These are phyloP conservation scores for Zostera marina DNA, from an alignment of 116 monocot species.

Conservation along the genomic window DNA sequence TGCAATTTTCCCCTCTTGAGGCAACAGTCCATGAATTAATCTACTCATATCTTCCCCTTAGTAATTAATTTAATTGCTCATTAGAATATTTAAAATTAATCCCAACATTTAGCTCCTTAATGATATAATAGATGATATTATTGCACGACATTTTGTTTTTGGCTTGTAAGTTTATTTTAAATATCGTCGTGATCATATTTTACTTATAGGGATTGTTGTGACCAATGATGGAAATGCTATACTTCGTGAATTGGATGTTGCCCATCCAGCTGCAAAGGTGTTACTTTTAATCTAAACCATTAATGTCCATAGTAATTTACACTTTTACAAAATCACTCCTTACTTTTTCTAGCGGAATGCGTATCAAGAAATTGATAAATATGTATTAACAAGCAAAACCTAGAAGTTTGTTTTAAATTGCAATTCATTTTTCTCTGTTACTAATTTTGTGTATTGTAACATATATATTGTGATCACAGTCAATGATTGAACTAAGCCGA, in stretches of 20 bases:
- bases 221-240: constrained; percentile 99
- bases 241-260: constrained; percentile 83
- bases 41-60: too few relatives aligned
- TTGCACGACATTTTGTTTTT: background rate
- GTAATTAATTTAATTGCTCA: too few relatives aligned
- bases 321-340: too few relatives aligned
- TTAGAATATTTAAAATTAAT: too few relatives aligned
- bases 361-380: too few relatives aligned
- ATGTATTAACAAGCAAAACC: background rate
- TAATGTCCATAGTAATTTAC: background rate
- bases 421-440: background rate
- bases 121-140: background rate
- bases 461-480: constrained; percentile 19
- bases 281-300: background rate
- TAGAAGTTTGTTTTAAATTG: background rate
- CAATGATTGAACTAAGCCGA: constrained; percentile 94
- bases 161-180: background rate
- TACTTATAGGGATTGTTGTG: constrained; percentile 64
- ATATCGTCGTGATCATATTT: background rate
- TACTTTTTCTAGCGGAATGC: too few relatives aligned
- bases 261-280: constrained; percentile 97
- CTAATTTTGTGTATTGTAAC: background rate
- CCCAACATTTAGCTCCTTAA: background rate
- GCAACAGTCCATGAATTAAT: too few relatives aligned
- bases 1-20: too few relatives aligned